A percentile compares a stretch with the other conserved stretches of the same genome.
Evolutionary conservation across 2,329 filamentous ascomycete genomes (phyloP).

Genomic region (Ilyonectria mors-panacis): DNA sequence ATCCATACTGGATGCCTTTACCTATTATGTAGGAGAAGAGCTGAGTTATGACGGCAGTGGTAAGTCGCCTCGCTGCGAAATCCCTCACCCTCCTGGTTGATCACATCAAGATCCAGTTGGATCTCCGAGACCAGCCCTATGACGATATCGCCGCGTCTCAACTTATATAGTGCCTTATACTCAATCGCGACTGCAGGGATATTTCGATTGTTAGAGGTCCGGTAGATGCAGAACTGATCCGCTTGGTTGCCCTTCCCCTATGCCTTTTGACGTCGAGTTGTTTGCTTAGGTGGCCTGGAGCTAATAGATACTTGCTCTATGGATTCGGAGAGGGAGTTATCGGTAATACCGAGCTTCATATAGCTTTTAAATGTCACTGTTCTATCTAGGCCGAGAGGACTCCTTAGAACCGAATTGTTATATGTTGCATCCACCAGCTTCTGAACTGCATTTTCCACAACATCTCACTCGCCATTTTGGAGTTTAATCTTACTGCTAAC

Average conservation of each 20-base stretch:
- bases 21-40: slow-evolving; percentile 58
- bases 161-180: slow-evolving; percentile 57
- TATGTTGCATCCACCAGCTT: slow-evolving; percentile 50
- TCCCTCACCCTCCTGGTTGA: slow-evolving; percentile 51
- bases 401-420: slow-evolving; percentile 47
- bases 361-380: slow-evolving; percentile 56
- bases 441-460: slow-evolving; percentile 55
- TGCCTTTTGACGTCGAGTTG: slow-evolving; percentile 33
- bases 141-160: slow-evolving; percentile 51
- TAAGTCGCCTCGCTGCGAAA: slow-evolving; percentile 51
- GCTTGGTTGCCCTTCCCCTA: slow-evolving; percentile 48
- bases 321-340: slow-evolving; percentile 43
- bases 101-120: slow-evolving; percentile 48
- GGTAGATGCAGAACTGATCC: slow-evolving; percentile 51
- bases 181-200: slow-evolving; percentile 52
- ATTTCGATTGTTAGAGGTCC: slow-evolving; percentile 20
- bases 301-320: slow-evolving; percentile 44
- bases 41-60: slow-evolving; percentile 55
- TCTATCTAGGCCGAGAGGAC: slow-evolving; percentile 50
- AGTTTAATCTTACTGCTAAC: slow-evolving; percentile 56
- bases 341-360: slow-evolving; percentile 49
- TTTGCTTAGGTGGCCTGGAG: neutral
- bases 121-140: slow-evolving; percentile 53
- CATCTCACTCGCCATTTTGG: slow-evolving; percentile 51
- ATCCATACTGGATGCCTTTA: slow-evolving; percentile 22